Evolutionary conservation across 495 filamentous ascomycete genomes (phyloP).

Genomic region (Hypoxylon intermedium): DNA sequence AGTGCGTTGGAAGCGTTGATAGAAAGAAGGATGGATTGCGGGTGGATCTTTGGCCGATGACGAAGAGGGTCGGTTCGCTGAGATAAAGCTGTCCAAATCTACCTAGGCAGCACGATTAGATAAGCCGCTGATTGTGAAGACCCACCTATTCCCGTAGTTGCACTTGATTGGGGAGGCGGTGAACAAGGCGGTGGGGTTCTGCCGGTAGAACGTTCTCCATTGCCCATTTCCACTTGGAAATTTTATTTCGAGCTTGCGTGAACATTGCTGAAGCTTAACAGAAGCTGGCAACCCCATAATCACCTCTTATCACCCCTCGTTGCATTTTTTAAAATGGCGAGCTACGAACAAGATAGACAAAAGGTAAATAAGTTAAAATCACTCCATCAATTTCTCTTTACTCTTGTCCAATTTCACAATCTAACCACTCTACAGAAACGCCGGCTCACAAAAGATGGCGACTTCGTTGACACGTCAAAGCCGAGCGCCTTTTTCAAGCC

Average conservation of each 20-base stretch:
- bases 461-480: conserved; percentile 42
- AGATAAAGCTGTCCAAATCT: conserved; percentile 44
- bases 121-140: conserved; percentile 7
- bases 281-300: not conserved
- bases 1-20: conserved; percentile 2
- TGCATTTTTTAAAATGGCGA: conserved; percentile 33
- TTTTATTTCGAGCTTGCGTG: not conserved
- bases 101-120: not conserved
- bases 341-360: conserved; percentile 40
- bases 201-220: conserved; percentile 31
- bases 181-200: conserved; percentile 42
- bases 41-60: conserved; percentile 26
- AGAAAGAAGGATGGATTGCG: conserved; percentile 13
- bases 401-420: not conserved
- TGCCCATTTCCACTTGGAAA: not conserved
- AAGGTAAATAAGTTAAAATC: conserved; percentile 39
- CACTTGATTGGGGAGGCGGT: not conserved
- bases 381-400: not conserved
- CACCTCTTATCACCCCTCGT: not conserved
- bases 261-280: not conserved
- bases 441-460: conserved; percentile 48
- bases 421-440: conserved; percentile 46
- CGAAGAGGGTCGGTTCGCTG: conserved; percentile 1
- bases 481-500: conserved; percentile 48
- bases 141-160: not conserved